These are phyloP conservation scores for Moesziomyces sp. DNA, from an alignment of 1,284 basidiomycete genomes.

Conservation along the genomic window DNA sequence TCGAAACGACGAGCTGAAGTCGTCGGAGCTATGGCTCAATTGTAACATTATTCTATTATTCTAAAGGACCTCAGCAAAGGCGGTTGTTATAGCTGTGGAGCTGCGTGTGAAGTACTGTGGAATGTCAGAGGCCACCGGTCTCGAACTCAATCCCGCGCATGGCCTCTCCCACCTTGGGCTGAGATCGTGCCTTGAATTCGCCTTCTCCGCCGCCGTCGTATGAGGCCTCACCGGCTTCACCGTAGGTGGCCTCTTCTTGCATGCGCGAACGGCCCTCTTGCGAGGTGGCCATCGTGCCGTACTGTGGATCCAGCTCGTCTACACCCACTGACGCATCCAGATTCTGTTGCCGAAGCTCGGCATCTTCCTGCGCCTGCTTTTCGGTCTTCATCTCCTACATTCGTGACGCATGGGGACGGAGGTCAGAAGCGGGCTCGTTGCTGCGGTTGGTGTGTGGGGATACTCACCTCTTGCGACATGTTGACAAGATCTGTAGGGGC, in stretches of 20 bases:
- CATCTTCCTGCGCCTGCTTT: conserved; percentile 30
- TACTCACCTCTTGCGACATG: conserved; percentile 31
- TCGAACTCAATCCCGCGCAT: conserved; percentile 52
- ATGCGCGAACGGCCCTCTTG: conserved; percentile 30
- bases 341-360: conserved; percentile 34
- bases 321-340: conserved; percentile 34
- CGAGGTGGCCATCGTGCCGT: conserved; percentile 10
- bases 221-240: conserved; percentile 31
- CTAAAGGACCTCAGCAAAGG: not conserved
- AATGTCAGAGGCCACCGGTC: conserved; percentile 20
- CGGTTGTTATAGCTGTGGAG: not conserved
- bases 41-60: conserved; percentile 19
- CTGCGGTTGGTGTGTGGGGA: too few relatives aligned
- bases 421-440: too few relatives aligned
- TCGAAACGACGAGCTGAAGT: conserved; percentile 5
- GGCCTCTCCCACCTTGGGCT: conserved; percentile 47
- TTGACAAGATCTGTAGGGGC: conserved; percentile 20
- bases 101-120: too few relatives aligned
- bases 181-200: conserved; percentile 47
- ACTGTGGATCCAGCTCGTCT: conserved; percentile 32
- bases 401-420: too few relatives aligned
- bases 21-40: conserved; percentile 12
- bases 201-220: conserved; percentile 36
- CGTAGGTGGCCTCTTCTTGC: conserved; percentile 33
- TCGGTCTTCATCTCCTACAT: conserved; percentile 32